These are phyloP conservation scores for Arthrobotrys sphaeroides DNA, from an alignment of 2,329 filamentous ascomycete species.

Conservation along the genomic window DNA sequence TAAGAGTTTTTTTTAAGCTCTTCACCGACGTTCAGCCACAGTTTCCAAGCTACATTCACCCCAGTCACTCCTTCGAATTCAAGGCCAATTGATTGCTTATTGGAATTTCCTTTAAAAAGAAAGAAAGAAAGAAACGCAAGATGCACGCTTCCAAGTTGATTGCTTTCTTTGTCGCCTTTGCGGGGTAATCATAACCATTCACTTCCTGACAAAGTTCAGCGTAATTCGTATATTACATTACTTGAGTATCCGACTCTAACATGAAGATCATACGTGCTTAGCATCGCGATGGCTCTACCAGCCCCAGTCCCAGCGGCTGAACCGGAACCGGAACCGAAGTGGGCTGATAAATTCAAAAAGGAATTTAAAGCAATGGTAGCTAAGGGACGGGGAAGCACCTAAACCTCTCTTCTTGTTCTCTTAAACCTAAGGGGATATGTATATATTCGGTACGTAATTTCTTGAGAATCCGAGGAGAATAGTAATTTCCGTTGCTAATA, in stretches of 20 bases:
- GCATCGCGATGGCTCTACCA: background rate
- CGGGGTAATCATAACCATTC: background rate
- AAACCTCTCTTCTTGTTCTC: too few species aligned
- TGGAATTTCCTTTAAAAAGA: background rate
- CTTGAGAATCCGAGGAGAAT: too few species aligned
- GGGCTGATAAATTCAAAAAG: background rate
- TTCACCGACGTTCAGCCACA: background rate
- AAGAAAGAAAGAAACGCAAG: background rate
- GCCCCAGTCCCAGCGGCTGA: background rate
- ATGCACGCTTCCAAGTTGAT: background rate
- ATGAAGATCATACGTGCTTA: too few species aligned
- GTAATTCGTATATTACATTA: too few species aligned
- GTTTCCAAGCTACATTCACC: background rate
- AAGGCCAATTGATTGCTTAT: background rate
- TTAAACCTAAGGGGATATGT: too few species aligned
- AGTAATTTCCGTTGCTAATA: too few species aligned
- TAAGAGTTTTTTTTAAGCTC: too few species aligned
- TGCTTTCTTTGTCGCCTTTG: background rate
- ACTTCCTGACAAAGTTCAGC: too few species aligned
- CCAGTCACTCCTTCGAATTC: slow-evolving; percentile 3
- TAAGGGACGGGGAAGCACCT: too few species aligned
- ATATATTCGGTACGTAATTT: too few species aligned
- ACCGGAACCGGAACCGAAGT: background rate
- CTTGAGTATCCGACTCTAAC: too few species aligned
- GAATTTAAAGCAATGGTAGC: too few species aligned